phyloP scores from a whole-genome alignment of 768 basidiomycete genomes.

The Scleroderma bovista region DNA sequence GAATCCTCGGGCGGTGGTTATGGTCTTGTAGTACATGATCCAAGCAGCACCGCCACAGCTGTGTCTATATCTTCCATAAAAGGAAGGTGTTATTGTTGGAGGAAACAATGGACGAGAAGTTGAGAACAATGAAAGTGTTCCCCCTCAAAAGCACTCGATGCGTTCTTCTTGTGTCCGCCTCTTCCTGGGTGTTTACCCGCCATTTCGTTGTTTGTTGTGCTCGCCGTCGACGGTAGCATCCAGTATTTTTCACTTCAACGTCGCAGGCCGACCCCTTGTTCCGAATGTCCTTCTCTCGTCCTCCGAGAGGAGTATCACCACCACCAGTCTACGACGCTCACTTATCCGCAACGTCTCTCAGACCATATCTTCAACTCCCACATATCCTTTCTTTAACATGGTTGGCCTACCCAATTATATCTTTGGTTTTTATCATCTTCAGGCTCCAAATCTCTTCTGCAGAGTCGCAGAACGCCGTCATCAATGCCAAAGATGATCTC shows the following conservation, averaged over 20 bases:
- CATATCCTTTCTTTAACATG: conserved; percentile 83
- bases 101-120: neutral
- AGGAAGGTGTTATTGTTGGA: neutral
- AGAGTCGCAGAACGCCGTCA: conserved; percentile 61
- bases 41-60: no score
- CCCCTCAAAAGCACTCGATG: conserved; percentile 23
- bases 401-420: conserved; percentile 89
- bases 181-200: conserved; percentile 10
- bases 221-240: conserved; percentile 8
- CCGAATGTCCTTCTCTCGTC: conserved; percentile 24
- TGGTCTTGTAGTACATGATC: conserved; percentile 27
- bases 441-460: conserved; percentile 70
- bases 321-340: conserved; percentile 55
- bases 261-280: conserved; percentile 33
- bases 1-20: conserved; percentile 27
- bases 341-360: conserved; percentile 43
- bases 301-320: conserved; percentile 31
- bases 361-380: conserved; percentile 78
- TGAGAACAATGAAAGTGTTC: conserved; percentile 7
- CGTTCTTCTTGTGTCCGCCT: conserved; percentile 1
- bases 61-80: no score
- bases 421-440: conserved; percentile 83
- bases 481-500: conserved; percentile 68
- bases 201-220: conserved; percentile 3
- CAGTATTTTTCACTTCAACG: conserved; percentile 13